Base-by-base conservation (phyloP, 208 protist species). In the Trypanosoma scelopori region DNA sequence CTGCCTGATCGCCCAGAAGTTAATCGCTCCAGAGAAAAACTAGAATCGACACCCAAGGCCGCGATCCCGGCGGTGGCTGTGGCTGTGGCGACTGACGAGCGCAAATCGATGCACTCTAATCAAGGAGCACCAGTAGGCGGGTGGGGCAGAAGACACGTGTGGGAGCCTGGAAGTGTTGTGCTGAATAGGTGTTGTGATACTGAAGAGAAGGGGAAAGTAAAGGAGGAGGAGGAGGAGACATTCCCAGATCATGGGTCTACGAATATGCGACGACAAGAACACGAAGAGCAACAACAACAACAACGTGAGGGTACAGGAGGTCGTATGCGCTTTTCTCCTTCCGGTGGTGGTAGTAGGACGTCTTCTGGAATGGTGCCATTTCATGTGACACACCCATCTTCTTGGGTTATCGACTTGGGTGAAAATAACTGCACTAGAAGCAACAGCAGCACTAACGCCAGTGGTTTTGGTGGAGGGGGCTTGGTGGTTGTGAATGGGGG, bases 111-210 rank as follows among this genome's bases (percentile, higher is more conserved):
- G n/a, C 0, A 61, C 4, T 50, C 15, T 22, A 20, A 7, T 49
- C 41, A 61, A 27, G 49, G 6, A n/a, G 15, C 3, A 50, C 25
- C 16, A 30, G 49, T 20, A 39, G 47, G 23, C 35, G 5, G 16
- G 22, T n/a, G 5, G 27, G 25, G 43, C 25, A 48, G 0, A 32
- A 12, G 18, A 20, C 46, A 25, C 23, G 51, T 35, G 37, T 22
- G 1, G 51, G 25, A 28, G 30, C 13, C 46, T 64, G 58, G 58
- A 45, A 25, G 15, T 53, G 58, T 64, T 9, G 32, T 50, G 13
- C 53, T 22, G 16, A 64, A 46, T 43, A 64, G 58, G 20, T 23
- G 23, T 39, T 22, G 25, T 39, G 49, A 41, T 60, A 60, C 20
- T 49, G 32, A n/a, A n/a, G n/a, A n/a, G n/a, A n/a, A n/a, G n/a